Conservation (phyloP, 768 basidiomycete genomes). For the Imleria badia region DNA sequence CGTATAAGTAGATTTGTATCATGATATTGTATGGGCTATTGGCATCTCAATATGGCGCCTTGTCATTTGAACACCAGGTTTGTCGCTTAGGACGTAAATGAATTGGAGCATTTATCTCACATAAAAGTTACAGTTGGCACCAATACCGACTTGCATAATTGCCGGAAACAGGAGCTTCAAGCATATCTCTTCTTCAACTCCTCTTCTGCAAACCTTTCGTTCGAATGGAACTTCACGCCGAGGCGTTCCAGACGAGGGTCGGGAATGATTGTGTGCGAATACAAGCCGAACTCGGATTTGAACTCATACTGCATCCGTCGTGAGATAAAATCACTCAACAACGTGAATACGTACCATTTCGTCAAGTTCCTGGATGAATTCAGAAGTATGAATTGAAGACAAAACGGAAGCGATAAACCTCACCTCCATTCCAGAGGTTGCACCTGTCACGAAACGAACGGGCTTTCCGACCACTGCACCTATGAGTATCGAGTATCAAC, state of each 20-base stretch:
- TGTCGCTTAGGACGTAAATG: too few relatives aligned
- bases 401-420: not conserved
- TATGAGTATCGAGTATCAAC: not conserved
- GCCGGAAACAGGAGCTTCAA: too few relatives aligned
- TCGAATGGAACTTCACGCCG: too few relatives aligned
- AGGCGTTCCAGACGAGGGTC: too few relatives aligned
- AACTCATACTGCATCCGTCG: slow-evolving; percentile 16
- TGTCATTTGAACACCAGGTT: not conserved
- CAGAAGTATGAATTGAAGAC: not conserved
- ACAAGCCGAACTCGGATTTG: slow-evolving; percentile 28
- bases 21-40: not conserved
- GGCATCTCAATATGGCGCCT: not conserved
- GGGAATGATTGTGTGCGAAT: slow-evolving; percentile 12
- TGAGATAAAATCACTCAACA: not conserved
- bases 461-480: slow-evolving; percentile 26
- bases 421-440: slow-evolving; percentile 20
- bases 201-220: too few relatives aligned
- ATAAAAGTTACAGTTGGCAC: not conserved
- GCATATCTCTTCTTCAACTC: too few relatives aligned
- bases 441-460: slow-evolving; percentile 23
- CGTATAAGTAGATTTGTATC: slow-evolving; percentile 17
- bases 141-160: not conserved
- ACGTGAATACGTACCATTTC: slow-evolving; percentile 20
- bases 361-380: slow-evolving; percentile 19
- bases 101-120: too few relatives aligned